phyloP scores from a whole-genome alignment of 1,284 basidiomycete genomes.

The Leccinum fuscescens region DNA sequence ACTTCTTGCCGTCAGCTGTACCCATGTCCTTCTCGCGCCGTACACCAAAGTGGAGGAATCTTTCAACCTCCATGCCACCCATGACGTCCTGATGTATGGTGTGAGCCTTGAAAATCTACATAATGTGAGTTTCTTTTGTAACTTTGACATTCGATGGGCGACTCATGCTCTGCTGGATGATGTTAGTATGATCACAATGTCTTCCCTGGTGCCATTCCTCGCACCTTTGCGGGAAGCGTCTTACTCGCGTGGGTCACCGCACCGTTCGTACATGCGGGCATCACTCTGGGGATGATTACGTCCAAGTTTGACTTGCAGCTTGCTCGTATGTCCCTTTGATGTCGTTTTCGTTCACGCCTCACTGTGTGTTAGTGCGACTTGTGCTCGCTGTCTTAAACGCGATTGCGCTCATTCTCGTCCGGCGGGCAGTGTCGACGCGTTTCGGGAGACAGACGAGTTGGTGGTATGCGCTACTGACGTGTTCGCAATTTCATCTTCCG shows the following conservation, averaged over 20 bases:
- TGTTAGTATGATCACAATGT: slow-evolving; percentile 83
- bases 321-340: slow-evolving; percentile 43
- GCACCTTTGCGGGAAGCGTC: slow-evolving; percentile 80
- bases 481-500: slow-evolving; percentile 86
- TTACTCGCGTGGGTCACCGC: slow-evolving; percentile 54
- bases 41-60: slow-evolving; percentile 98
- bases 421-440: slow-evolving; percentile 58
- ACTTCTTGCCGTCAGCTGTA: slow-evolving; percentile 55
- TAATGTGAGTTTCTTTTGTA: slow-evolving; percentile 43
- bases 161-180: slow-evolving; percentile 9
- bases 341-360: not conserved
- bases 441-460: slow-evolving; percentile 60
- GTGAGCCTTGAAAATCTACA: slow-evolving; percentile 41
- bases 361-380: slow-evolving; percentile 60
- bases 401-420: slow-evolving; percentile 61
- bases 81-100: slow-evolving; percentile 85
- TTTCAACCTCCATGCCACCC: slow-evolving; percentile 90
- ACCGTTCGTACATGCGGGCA: slow-evolving; percentile 45
- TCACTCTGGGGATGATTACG: slow-evolving; percentile 41
- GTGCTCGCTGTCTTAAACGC: slow-evolving; percentile 70
- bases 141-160: not conserved
- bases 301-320: slow-evolving; percentile 65
- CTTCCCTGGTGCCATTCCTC: slow-evolving; percentile 88
- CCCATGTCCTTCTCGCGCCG: slow-evolving; percentile 76
- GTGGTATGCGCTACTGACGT: slow-evolving; percentile 68